phyloP scores from a whole-genome alignment of 2,329 filamentous ascomycete species.

The Metarhizium anisopliae region DNA sequence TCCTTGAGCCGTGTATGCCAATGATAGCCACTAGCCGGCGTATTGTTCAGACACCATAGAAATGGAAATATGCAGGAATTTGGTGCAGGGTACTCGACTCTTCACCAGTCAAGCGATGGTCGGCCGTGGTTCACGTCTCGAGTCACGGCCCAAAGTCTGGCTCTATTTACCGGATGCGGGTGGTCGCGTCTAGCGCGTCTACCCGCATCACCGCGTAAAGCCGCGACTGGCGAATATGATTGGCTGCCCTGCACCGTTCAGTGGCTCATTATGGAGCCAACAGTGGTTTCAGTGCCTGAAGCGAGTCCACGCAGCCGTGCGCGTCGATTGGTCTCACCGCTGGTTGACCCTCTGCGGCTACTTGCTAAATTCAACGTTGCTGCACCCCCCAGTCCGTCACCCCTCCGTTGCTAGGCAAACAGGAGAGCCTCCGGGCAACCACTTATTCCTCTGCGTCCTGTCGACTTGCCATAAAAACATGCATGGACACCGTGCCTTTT shows the following conservation, averaged over 20 bases:
- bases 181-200: constrained; percentile 14
- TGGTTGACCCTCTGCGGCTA: too few relatives aligned
- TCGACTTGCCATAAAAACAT: constrained; percentile 2
- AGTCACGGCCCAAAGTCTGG: neutral
- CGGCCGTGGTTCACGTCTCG: neutral
- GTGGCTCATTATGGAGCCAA: neutral
- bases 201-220: constrained; percentile 28
- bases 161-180: neutral
- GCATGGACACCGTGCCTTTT: neutral
- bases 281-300: neutral
- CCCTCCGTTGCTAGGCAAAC: constrained; percentile 17
- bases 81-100: neutral
- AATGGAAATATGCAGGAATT: neutral
- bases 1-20: too few relatives aligned
- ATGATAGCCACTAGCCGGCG: neutral
- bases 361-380: too few relatives aligned
- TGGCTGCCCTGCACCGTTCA: neutral
- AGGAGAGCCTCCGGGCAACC: neutral
- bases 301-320: neutral
- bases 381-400: neutral
- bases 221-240: constrained; percentile 11
- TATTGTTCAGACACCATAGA: neutral
- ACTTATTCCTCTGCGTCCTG: neutral
- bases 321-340: neutral
- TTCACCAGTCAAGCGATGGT: neutral